phyloP scores from a whole-genome alignment of 495 filamentous ascomycete species.

The Annulohypoxylon stygium region DNA sequence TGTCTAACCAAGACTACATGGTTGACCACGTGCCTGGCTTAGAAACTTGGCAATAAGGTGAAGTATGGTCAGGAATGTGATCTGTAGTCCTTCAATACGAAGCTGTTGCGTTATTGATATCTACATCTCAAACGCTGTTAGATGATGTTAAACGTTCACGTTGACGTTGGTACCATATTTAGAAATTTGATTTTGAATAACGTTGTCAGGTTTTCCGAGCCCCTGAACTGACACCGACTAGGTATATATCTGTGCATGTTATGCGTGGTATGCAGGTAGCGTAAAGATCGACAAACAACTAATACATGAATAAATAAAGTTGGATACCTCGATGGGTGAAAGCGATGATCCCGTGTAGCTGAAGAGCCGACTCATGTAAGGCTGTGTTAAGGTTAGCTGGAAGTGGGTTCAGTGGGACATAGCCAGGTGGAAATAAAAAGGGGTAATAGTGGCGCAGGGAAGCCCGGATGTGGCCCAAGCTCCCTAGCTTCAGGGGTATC shows the following conservation, averaged over 20 bases:
- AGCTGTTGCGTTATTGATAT: neutral
- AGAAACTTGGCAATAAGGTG: conserved; percentile 5
- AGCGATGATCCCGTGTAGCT: neutral
- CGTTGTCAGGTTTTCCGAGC: neutral
- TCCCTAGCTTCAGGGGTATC: neutral
- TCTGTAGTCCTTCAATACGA: neutral
- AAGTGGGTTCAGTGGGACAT: neutral
- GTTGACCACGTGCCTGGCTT: conserved; percentile 8
- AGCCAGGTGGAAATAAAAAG: conserved; percentile 1
- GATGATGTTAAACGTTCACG: neutral
- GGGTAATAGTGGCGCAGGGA: neutral
- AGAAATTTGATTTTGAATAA: conserved; percentile 2
- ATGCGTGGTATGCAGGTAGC: neutral
- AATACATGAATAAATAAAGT: neutral
- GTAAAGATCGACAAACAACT: neutral
- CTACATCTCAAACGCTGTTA: neutral
- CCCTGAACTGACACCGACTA: neutral
- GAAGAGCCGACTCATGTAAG: neutral
- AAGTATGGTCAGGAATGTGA: neutral
- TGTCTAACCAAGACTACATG: neutral
- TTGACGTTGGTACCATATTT: conserved; percentile 6
- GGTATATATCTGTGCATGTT: neutral
- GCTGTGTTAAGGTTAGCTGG: conserved; percentile 7
- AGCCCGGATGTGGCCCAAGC: neutral
- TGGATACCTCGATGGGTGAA: neutral